Evolutionary conservation across 2,329 filamentous ascomycete species (phyloP), one percentile per base, ranked within the genome.

Genomic region (Talaromyces pinophilus): DNA sequence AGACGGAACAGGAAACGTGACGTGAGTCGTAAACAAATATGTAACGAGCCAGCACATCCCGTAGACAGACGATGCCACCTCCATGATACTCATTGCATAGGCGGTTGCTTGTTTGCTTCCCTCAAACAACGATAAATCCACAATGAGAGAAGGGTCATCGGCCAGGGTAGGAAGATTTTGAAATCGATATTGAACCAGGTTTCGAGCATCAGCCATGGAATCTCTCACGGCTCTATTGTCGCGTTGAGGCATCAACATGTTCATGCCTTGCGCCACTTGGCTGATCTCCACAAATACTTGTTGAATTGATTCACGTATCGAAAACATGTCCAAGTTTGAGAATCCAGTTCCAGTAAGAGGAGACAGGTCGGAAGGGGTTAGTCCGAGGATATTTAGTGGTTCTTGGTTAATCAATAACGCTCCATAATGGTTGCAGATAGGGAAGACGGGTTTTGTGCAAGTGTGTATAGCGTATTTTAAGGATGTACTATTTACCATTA

Each of bases 171-270:
- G 67, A 25, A 68, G 57, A 44, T 44, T 62, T 11, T 54, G 40
- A 52, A 68, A 54, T 33, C 65, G 65, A 35, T 68, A 67, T 62
- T 67, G 65, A n/a, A 59, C 33, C 10, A 64, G 38, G 50, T 68
- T 68, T 30, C 65, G 65, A 35, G 67, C 65, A 30, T 68, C 67
- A 6, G 57, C 48, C 1, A 67, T 8, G 17, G 33, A 28, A 46
- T 68, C 67, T 17, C 44, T 46, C 13, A 57, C 25, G 4, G n/a
- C 38, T 30, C 46, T 44, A 22, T 64, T 57, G 15, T 57, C 22
- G n/a, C 35, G 52, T 35, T 55, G 42, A 22, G 64, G 61, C 3
- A 64, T 28, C 10, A 64, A 33, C 3, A 59, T 33, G n/a, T 64
- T 48, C 25, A 65, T 62, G 22, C 54, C 38, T 28, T 67, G 48